Evolutionary conservation across 164 flowering plant genomes (phyloP), one percentile per base, ranked within the genome.

Genomic region (Tetrastigma voinierianum): DNA sequence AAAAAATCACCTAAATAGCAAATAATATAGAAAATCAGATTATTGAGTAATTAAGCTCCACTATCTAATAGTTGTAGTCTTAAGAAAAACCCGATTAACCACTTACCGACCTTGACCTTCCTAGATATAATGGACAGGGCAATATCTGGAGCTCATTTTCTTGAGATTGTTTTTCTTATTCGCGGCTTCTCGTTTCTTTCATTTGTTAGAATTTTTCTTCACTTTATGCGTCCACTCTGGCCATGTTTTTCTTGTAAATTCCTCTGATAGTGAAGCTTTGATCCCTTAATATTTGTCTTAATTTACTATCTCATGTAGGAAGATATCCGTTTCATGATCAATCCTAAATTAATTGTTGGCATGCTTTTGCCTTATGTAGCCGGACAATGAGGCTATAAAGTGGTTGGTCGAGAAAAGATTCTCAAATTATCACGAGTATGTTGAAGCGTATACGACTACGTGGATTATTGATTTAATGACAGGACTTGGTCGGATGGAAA

Each of bases 261-360:
- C 13, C 40, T 44, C 24, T 59, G 10, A 18, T 44, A 60, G 10
- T 4, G 45, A n/a, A 25, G 5, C 13, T 21, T 1, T 21, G 20
- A 12, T 11, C 18, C 8, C 44, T 47, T 2, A 24, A 62, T 16
- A 52, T 20, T 6, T 46, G 32, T 60, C 15, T 72, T 8, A 44
- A n/a, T n/a, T 53, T 19, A 14, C 52, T 24, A 44, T 49, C n/a
- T 56, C 47, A 17, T 78, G 75, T 66, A 90, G 96, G n/a, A 96
- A 80, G 99, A 96, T 74, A 96, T 96, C 16, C 93, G 95, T 66
- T 96, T 96, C 83, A 90, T 96, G 98, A 87, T 90, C 78, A 87
- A 82, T 97, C 99, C 64, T n/a, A 98, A 93, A 77, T 75, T 93
- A 67, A 88, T 93, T 76, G 83, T 73, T 46, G 86, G 94, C 68